These are phyloP conservation scores for Biancaea sappan DNA, from an alignment of 306 rosid species.

Conservation along the genomic window DNA sequence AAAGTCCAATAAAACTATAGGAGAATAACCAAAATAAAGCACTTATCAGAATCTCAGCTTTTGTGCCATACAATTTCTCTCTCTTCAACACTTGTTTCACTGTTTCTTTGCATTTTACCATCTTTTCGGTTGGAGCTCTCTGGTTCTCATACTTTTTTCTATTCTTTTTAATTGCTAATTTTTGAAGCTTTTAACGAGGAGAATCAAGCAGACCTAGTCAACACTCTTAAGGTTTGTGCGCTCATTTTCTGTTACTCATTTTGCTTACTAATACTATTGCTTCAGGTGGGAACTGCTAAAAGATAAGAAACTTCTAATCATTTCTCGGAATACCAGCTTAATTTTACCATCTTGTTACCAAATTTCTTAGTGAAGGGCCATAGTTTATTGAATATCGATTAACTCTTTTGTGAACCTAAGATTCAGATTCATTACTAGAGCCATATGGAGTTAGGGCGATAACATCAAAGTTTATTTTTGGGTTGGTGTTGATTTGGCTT, in stretches of 20 bases:
- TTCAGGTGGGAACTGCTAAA: background rate
- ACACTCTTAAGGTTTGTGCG: constrained; percentile 77
- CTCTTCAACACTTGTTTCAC: background rate
- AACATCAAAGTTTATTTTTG: background rate
- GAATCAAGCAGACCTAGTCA: constrained; percentile 78
- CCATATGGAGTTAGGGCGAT: background rate
- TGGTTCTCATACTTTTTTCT: background rate
- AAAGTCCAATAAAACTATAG: too few species aligned
- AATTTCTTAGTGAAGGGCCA: too few species aligned
- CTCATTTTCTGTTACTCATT: background rate
- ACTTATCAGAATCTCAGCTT: constrained; percentile 83
- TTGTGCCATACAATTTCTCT: constrained; percentile 38
- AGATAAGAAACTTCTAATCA: too few species aligned
- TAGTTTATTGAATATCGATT: background rate
- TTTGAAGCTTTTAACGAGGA: constrained; percentile 67
- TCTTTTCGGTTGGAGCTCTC: background rate
- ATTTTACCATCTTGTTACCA: background rate
- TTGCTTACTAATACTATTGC: background rate
- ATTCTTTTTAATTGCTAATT: background rate
- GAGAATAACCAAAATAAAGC: too few species aligned
- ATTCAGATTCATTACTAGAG: background rate
- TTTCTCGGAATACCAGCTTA: background rate
- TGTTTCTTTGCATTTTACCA: background rate
- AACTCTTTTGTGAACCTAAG: background rate
- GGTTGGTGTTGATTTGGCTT: background rate